A percentile compares a stretch with the other conserved stretches of the same genome.
phyloP scores from a whole-genome alignment of 2,329 filamentous ascomycete genomes.

The Colletotrichum liriopes region DNA sequence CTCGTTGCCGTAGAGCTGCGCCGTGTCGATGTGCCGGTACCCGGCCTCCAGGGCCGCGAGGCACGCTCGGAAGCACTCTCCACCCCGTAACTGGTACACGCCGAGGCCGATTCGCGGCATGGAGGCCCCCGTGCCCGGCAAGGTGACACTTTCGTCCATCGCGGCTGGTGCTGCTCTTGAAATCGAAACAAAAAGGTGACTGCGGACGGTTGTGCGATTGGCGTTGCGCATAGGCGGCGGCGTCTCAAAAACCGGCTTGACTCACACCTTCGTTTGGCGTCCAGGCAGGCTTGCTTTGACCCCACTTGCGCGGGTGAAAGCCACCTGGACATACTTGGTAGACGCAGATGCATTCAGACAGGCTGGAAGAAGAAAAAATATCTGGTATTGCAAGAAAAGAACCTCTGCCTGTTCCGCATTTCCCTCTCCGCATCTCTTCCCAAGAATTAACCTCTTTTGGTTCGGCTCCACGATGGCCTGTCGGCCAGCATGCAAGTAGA shows the following conservation, averaged over 20 bases:
- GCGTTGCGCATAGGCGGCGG: not conserved
- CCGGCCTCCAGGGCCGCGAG: conserved; percentile 70
- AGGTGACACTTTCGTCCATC: conserved; percentile 42
- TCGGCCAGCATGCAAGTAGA: conserved; percentile 18
- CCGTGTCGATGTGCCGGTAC: conserved; percentile 78
- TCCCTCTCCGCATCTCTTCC: conserved; percentile 10
- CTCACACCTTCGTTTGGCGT: not conserved
- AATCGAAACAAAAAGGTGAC: not conserved
- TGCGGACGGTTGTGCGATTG: not conserved
- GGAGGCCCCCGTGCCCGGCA: conserved; percentile 46
- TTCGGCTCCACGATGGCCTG: conserved; percentile 10
- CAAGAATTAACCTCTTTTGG: conserved; percentile 30
- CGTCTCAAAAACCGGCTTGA: not conserved
- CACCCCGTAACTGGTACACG: conserved; percentile 73
- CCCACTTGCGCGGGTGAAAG: conserved; percentile 7
- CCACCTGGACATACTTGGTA: no score
- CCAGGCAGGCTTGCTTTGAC: not conserved
- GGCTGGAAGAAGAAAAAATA: not conserved
- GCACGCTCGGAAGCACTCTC: conserved; percentile 71
- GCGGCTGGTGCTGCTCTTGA: not conserved
- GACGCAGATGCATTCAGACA: not conserved
- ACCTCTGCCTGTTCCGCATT: not conserved
- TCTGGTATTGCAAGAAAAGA: conserved; percentile 12
- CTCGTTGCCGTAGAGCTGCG: conserved; percentile 77
- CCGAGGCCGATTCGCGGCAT: conserved; percentile 82